Base-by-base conservation (phyloP, 257 asterid genomes). In the Salvia miltiorrhiza region DNA sequence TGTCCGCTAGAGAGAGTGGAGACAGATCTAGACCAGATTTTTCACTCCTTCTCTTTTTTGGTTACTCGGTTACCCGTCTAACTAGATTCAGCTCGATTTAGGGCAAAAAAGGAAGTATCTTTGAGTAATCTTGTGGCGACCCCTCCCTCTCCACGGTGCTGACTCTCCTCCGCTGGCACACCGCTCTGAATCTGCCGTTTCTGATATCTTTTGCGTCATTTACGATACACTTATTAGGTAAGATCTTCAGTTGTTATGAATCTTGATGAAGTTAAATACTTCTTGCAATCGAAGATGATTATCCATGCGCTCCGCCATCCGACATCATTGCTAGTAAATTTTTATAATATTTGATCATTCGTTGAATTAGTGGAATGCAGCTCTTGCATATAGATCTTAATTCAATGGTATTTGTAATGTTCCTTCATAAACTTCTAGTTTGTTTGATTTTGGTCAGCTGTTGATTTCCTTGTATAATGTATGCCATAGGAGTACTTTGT, bases 401-500 rank as follows among this genome's bases (percentile, higher is more conserved):
- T 21, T 53, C 35, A 7, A 1, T 26, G n/a, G 20, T 9, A n/a
- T 41, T 45, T 16, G 5, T 26, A 24, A 13, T 9, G 26, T 16
- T 58, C 47, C n/a, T 19, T 45, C 43, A 16, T 26, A 28, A 57
- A 3, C n/a, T n/a, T 9, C 7, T 2, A 24, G 16, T 63, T 53
- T 55, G 19, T 58, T 17, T 49, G 48, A 59, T 67, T 57, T 49
- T 21, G 33, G 17, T 60, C 49, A 59, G 55, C 37, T 32, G 37
- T 21, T 75, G 26, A 44, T 28, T 35, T 44, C 43, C 44, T 14
- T 21, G 45, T 9, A 5, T 11, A 21, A 61, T 39, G 16, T 56
- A 1, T 48, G 26, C 4, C n/a, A 67, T 40, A 62, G 75, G 74
- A 65, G 70, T 48, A 32, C 41, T 60, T 55, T 40, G 49, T 64